Evolutionary conservation across 2,329 filamentous ascomycete species (phyloP).

Genomic region (Salinomyces thailandicus): DNA sequence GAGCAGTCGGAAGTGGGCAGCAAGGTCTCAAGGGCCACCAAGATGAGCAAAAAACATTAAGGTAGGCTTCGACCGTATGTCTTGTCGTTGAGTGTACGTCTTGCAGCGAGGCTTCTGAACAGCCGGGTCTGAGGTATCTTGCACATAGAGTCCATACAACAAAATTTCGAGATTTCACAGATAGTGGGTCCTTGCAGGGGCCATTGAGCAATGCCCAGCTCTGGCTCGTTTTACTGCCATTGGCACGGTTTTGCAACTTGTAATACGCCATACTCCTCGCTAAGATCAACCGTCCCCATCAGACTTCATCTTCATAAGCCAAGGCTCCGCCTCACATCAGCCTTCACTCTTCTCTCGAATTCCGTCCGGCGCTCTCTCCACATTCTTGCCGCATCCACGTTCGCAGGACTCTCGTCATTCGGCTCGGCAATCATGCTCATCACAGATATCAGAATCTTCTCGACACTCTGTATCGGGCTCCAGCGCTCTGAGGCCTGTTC

Average conservation of each 20-base stretch:
- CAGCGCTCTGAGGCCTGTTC: constrained; percentile 91
- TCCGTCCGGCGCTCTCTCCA: constrained; percentile 76
- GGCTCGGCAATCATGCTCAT: constrained; percentile 98
- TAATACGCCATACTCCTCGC: constrained; percentile 5
- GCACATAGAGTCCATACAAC: no score
- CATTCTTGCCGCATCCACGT: constrained; percentile 92
- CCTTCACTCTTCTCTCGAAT: constrained; percentile 78
- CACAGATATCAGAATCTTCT: constrained; percentile 92
- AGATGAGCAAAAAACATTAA: no score
- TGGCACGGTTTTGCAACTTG: no score
- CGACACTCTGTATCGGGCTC: constrained; percentile 93
- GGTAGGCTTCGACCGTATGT: no score
- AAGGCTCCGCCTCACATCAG: constrained; percentile 68
- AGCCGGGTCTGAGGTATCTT: no score
- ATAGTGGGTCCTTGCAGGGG: no score
- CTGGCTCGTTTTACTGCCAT: no score
- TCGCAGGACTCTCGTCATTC: constrained; percentile 93
- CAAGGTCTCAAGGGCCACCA: not conserved
- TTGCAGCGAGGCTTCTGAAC: no score
- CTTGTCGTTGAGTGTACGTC: no score
- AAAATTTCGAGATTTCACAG: no score
- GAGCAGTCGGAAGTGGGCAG: not conserved
- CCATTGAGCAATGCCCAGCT: no score
- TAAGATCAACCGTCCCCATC: constrained; percentile 1
- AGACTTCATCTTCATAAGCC: constrained; percentile 48